These are phyloP conservation scores for Fusarium sp. DNA, from an alignment of 2,329 filamentous ascomycete genomes.

Conservation along the genomic window DNA sequence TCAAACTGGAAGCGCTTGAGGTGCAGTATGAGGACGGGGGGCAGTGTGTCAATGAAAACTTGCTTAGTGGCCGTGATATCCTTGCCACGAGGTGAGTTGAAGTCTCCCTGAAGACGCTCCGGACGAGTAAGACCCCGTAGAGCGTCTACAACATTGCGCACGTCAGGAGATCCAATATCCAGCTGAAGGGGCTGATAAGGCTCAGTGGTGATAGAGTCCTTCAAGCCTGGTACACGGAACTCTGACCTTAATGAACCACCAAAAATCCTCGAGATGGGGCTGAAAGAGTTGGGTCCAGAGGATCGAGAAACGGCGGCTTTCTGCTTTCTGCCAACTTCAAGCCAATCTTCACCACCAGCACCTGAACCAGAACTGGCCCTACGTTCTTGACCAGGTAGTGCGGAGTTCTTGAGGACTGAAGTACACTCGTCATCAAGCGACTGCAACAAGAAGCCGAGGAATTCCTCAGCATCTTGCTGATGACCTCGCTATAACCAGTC, in stretches of 20 bases:
- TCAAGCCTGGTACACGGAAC: slow-evolving; percentile 83
- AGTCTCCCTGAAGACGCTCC: slow-evolving; percentile 86
- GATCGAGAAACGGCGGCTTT: slow-evolving; percentile 86
- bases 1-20: slow-evolving; percentile 98
- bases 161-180: slow-evolving; percentile 87
- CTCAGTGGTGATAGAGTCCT: slow-evolving; percentile 90
- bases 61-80: slow-evolving; percentile 88
- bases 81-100: slow-evolving; percentile 79
- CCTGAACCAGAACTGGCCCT: slow-evolving; percentile 42
- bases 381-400: slow-evolving; percentile 46
- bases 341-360: slow-evolving; percentile 68
- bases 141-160: slow-evolving; percentile 92
- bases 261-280: slow-evolving; percentile 93
- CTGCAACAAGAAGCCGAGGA: slow-evolving; percentile 90
- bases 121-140: slow-evolving; percentile 84
- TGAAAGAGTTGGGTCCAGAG: slow-evolving; percentile 78
- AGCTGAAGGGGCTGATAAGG: slow-evolving; percentile 95
- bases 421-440: slow-evolving; percentile 93
- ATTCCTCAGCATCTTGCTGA: slow-evolving; percentile 98
- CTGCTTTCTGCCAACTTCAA: slow-evolving; percentile 93
- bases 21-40: slow-evolving; percentile 91
- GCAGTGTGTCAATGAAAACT: slow-evolving; percentile 90
- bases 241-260: slow-evolving; percentile 91
- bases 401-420: slow-evolving; percentile 66
- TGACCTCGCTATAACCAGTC: slow-evolving; percentile 75